Percentiles rank a stretch among this genome's conserved stretches.
Evolutionary conservation across 352 stramenopile genomes (phyloP).

Genomic region (Pythium inflatum): DNA sequence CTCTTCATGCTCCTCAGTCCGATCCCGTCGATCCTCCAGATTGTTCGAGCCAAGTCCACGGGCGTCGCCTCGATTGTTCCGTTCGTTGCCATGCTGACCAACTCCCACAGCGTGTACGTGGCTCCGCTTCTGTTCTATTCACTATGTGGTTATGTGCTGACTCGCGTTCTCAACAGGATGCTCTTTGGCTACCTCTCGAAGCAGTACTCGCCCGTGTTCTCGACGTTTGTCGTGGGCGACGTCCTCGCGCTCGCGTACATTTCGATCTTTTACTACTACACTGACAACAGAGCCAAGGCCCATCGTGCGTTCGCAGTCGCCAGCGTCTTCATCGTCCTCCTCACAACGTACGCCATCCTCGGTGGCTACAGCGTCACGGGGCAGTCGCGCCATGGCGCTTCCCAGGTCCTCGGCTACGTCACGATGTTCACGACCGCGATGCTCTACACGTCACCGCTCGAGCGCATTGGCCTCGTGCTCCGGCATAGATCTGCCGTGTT

Average conservation of each 20-base stretch:
- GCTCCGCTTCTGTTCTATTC: no score
- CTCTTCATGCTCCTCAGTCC: conserved; percentile 52
- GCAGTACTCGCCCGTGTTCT: conserved; percentile 56
- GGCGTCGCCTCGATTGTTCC: conserved; percentile 52
- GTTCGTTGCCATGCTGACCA: conserved; percentile 21
- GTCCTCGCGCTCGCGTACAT: conserved; percentile 50
- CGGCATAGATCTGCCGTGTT: conserved; percentile 34
- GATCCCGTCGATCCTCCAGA: conserved; percentile 39
- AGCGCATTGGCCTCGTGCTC: conserved; percentile 22
- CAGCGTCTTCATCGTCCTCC: conserved; percentile 35
- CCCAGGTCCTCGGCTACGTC: conserved; percentile 42
- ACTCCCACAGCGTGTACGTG: conserved; percentile 25
- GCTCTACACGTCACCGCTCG: conserved; percentile 65
- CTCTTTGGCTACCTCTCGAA: conserved; percentile 53
- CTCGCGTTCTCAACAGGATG: conserved; percentile 31
- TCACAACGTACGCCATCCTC: conserved; percentile 51
- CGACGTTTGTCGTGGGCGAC: conserved; percentile 52
- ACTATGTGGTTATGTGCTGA: no score
- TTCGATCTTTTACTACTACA: conserved; percentile 58
- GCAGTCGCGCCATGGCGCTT: conserved; percentile 35
- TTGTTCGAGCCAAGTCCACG: conserved; percentile 39
- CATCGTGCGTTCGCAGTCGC: conserved; percentile 36
- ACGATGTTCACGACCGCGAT: conserved; percentile 47
- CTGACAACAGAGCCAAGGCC: conserved; percentile 44
- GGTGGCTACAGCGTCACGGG: conserved; percentile 37